Conservation (phyloP, 768 basidiomycete genomes). For the Kwoniella dejecticola region DNA sequence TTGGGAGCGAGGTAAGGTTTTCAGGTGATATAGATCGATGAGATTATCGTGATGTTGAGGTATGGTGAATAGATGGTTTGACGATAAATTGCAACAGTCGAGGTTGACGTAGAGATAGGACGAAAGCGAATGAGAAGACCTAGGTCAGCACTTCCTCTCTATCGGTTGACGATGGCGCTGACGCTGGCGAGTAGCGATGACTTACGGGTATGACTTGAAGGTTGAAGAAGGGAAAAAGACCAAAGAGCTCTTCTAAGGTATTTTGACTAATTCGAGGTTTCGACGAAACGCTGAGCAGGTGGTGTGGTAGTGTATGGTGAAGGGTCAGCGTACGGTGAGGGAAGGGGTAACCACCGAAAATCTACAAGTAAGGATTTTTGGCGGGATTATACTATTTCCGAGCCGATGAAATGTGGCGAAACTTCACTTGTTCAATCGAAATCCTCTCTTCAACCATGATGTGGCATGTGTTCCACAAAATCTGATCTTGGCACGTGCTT, state of each 20-base stretch:
- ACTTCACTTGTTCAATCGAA: neutral
- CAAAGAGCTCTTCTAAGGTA: neutral
- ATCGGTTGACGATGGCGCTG: neutral
- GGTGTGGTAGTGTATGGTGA: neutral
- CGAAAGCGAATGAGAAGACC: neutral
- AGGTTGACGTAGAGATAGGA: neutral
- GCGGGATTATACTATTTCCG: slow-evolving; percentile 15
- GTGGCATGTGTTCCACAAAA: neutral
- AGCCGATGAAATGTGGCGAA: slow-evolving; percentile 21
- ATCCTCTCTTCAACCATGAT: neutral
- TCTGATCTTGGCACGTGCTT: neutral
- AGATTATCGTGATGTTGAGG: no score
- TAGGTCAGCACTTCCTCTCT: slow-evolving; percentile 12
- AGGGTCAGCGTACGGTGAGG: neutral
- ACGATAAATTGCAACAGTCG: no score
- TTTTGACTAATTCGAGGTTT: neutral
- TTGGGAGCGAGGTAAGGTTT: no score
- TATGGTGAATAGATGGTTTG: no score
- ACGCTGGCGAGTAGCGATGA: no score
- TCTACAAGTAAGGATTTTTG: slow-evolving; percentile 3
- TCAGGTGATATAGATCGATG: no score
- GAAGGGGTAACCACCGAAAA: neutral
- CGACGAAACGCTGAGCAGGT: neutral
- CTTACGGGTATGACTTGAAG: slow-evolving; percentile 27
- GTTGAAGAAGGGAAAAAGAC: slow-evolving; percentile 9